phyloP scores from a whole-genome alignment of 2,329 filamentous ascomycete genomes.

The Ophiobolus disseminans region DNA sequence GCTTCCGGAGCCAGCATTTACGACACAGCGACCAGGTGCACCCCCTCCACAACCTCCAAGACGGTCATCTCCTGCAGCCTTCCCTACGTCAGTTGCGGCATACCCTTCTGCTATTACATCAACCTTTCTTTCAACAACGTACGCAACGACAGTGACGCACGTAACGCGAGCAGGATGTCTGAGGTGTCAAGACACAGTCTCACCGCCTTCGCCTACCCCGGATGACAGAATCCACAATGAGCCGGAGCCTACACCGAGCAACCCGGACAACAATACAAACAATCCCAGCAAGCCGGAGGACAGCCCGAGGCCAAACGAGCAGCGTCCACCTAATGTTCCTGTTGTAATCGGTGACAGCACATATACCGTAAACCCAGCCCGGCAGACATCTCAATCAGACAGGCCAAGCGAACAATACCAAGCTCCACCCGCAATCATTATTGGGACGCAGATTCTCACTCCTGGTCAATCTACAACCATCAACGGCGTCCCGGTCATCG shows the following conservation, averaged over 20 bases:
- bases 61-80: too few relatives aligned
- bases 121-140: constrained; percentile 37
- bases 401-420: constrained; percentile 15
- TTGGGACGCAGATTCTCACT: constrained; percentile 38
- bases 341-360: constrained; percentile 33
- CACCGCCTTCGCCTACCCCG: not conserved
- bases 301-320: constrained; percentile 2
- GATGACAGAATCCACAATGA: not conserved
- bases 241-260: not conserved
- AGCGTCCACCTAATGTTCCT: not conserved
- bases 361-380: constrained; percentile 22
- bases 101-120: constrained; percentile 18
- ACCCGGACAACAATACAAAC: not conserved
- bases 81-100: too few relatives aligned
- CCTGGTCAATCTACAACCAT: constrained; percentile 40
- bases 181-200: constrained; percentile 17
- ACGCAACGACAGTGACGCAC: constrained; percentile 33
- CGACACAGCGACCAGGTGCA: not conserved
- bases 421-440: constrained; percentile 24
- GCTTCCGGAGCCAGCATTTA: not conserved
- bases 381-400: constrained; percentile 14
- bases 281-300: constrained; percentile 5
- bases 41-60: too few relatives aligned
- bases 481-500: constrained; percentile 39
- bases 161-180: constrained; percentile 37